Conservation (phyloP, 139 green algal genomes). For the Volvox africanus region DNA sequence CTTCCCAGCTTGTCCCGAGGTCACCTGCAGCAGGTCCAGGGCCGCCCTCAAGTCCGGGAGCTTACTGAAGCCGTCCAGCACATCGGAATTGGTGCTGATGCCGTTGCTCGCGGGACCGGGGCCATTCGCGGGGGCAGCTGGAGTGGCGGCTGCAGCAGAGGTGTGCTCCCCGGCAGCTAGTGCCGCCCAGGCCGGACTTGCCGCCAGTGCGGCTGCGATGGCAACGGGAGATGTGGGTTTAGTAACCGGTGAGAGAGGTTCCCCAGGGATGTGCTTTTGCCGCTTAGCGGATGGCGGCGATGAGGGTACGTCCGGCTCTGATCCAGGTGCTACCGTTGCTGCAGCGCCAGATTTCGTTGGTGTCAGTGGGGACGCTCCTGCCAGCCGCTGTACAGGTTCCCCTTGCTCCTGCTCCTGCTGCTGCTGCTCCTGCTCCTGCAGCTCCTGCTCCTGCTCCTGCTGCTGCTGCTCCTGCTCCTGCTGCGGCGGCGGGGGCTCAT, state of each 20-base stretch:
- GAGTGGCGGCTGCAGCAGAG: not conserved
- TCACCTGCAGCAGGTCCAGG: slow-evolving; percentile 53
- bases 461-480: not conserved
- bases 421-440: too few species aligned
- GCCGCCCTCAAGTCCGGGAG: slow-evolving; percentile 37
- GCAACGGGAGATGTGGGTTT: too few species aligned
- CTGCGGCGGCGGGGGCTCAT: not conserved
- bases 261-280: not conserved
- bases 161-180: not conserved
- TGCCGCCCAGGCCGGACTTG: not conserved
- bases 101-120: not conserved
- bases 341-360: not conserved
- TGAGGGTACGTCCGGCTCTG: not conserved
- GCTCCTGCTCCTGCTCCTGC: not conserved
- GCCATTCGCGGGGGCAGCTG: not conserved
- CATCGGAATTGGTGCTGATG: not conserved
- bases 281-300: slow-evolving; percentile 11
- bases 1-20: not conserved
- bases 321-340: too few species aligned
- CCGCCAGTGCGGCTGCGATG: too few species aligned
- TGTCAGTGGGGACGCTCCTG: too few species aligned
- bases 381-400: too few species aligned
- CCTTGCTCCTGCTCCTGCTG: too few species aligned
- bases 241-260: not conserved
- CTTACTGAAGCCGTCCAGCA: slow-evolving; percentile 64